A percentile compares a stretch with the other conserved stretches of the same genome.
Evolutionary conservation across 345 rosid species (phyloP).

Genomic region (Acer yangbiense): DNA sequence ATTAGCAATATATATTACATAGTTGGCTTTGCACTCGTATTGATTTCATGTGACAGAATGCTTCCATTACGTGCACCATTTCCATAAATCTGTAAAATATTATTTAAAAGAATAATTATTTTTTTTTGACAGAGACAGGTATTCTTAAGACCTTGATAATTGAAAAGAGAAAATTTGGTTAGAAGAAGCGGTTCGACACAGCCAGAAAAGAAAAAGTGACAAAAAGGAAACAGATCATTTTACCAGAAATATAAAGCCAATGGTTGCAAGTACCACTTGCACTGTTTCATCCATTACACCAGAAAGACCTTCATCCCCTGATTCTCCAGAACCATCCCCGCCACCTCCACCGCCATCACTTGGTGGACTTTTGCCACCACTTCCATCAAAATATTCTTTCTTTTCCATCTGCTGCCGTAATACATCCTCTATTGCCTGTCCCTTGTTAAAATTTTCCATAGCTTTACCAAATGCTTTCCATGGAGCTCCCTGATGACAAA

Average conservation of each 20-base stretch:
- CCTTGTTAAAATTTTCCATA: conserved; percentile 44
- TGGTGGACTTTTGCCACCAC: conserved; percentile 48
- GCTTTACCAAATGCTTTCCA: conserved; percentile 66
- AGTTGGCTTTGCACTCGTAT: background rate
- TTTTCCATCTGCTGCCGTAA: conserved; percentile 65
- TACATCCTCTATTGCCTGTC: conserved; percentile 58
- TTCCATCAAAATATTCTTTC: conserved; percentile 51
- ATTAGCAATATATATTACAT: background rate
- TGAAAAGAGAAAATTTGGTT: background rate
- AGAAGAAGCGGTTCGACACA: background rate
- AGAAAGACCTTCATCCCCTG: conserved; percentile 32
- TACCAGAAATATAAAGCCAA: conserved; percentile 70
- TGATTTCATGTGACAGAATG: background rate
- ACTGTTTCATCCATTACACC: conserved; percentile 58
- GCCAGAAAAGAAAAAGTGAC: background rate
- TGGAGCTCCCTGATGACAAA: conserved; percentile 46
- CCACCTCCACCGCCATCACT: conserved; percentile 43
- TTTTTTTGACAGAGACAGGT: no score
- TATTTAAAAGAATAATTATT: no score
- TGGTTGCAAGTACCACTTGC: conserved; percentile 68
- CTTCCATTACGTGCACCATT: background rate
- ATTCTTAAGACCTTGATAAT: no score
- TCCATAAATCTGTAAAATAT: background rate
- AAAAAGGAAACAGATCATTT: background rate
- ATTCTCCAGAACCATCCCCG: conserved; percentile 36